Conservation (phyloP, 108 stramenopile species). For the Skeletonema marinoi region DNA sequence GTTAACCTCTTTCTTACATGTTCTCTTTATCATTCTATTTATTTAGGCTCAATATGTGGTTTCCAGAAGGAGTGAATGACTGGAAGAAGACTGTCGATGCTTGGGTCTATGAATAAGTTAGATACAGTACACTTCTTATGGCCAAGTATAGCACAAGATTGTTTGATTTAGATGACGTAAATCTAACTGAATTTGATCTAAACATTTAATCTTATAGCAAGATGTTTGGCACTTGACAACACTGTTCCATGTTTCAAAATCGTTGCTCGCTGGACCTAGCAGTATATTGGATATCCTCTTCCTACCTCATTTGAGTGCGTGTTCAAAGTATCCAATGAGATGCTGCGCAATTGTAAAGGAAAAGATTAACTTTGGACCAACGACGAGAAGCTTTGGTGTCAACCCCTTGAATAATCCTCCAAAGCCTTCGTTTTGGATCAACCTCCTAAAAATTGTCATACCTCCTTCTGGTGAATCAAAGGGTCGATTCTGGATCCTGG, state of each 20-base stretch:
- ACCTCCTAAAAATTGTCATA: constrained; percentile 55
- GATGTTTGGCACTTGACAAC: background rate
- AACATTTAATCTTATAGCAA: background rate
- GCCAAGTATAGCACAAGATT: background rate
- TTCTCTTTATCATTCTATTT: background rate
- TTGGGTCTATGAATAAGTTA: constrained; percentile 69
- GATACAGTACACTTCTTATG: background rate
- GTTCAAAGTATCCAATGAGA: constrained; percentile 65
- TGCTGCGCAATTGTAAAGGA: constrained; percentile 85
- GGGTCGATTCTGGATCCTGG: constrained; percentile 71
- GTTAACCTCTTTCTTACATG: background rate
- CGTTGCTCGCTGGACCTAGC: background rate
- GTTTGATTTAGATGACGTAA: background rate
- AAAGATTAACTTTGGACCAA: constrained; percentile 83
- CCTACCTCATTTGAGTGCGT: constrained; percentile 30
- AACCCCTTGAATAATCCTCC: constrained; percentile 80
- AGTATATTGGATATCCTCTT: background rate
- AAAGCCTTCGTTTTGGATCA: constrained; percentile 70
- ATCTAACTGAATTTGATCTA: background rate
- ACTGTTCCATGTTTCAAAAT: background rate
- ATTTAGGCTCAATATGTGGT: constrained; percentile 79
- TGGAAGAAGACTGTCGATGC: constrained; percentile 78
- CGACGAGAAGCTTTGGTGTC: constrained; percentile 76
- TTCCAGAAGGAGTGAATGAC: constrained; percentile 87
- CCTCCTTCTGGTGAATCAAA: constrained; percentile 79